phyloP scores from a whole-genome alignment of 805 yeast species.

The Vanderwaltozyma tropicalis region DNA sequence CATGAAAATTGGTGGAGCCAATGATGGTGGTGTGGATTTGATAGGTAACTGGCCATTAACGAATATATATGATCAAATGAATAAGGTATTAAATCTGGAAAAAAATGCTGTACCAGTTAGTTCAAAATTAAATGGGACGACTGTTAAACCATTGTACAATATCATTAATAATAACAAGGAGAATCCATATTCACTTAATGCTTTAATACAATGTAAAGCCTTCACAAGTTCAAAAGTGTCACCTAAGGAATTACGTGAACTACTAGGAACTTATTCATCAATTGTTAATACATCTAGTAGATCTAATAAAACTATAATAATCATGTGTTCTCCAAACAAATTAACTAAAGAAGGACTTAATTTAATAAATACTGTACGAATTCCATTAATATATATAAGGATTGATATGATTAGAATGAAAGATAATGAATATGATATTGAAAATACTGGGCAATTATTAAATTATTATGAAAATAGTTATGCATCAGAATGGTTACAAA shows the following conservation, averaged over 20 bases:
- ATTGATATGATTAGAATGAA: constrained; percentile 13
- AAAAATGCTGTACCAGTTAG: constrained; percentile 10
- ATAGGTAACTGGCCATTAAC: constrained; percentile 20
- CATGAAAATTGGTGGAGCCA: constrained; percentile 24
- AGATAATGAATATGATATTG: constrained; percentile 14
- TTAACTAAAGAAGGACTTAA: constrained; percentile 24
- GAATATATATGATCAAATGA: constrained; percentile 8
- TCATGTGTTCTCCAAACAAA: constrained; percentile 27
- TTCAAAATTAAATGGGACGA: constrained; percentile 9
- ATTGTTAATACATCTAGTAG: constrained; percentile 6
- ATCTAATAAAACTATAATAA: constrained; percentile 14
- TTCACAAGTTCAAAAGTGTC: constrained; percentile 20
- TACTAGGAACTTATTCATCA: constrained; percentile 24
- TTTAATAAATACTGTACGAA: constrained; percentile 17
- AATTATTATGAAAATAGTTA: constrained; percentile 26
- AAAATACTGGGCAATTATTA: constrained; percentile 18
- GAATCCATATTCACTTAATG: constrained; percentile 9
- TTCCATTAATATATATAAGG: constrained; percentile 25
- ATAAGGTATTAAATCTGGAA: constrained; percentile 1
- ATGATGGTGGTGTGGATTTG: constrained; percentile 29
- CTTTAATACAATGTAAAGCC: constrained; percentile 27
- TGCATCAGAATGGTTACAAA: constrained; percentile 19
- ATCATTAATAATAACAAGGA: constrained; percentile 5
- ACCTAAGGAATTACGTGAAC: constrained; percentile 25
- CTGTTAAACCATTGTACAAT: constrained; percentile 15